These are phyloP conservation scores for Breynia disticha DNA, from an alignment of 441 rosid genomes.

Conservation along the genomic window DNA sequence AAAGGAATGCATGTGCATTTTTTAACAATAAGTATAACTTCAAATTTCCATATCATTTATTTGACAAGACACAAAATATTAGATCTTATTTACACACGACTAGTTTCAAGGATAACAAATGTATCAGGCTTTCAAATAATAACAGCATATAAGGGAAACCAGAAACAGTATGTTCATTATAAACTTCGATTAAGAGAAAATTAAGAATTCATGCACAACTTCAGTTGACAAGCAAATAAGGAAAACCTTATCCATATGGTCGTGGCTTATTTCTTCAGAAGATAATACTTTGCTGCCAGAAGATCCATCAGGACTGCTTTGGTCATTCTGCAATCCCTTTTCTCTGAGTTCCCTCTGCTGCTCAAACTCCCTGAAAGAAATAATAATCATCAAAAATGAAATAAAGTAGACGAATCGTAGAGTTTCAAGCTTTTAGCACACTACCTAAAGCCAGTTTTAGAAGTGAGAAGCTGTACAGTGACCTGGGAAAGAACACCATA, in stretches of 20 bases:
- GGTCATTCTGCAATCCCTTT: slow-evolving; percentile 66
- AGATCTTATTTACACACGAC: too few relatives aligned
- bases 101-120: too few relatives aligned
- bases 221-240: background rate
- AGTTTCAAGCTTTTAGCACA: slow-evolving; percentile 10
- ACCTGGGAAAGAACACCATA: slow-evolving; percentile 41
- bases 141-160: too few relatives aligned
- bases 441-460: slow-evolving; percentile 96
- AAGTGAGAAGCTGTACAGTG: slow-evolving; percentile 91
- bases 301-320: slow-evolving; percentile 51
- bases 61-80: too few relatives aligned
- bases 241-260: slow-evolving; percentile 52
- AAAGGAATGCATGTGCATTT: too few relatives aligned
- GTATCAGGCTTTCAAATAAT: too few relatives aligned
- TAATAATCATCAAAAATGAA: slow-evolving; percentile 6
- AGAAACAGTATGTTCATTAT: too few relatives aligned
- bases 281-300: slow-evolving; percentile 43
- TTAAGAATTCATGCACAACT: background rate
- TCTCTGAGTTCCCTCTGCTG: slow-evolving; percentile 96
- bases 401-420: slow-evolving; percentile 15
- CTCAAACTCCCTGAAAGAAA: slow-evolving; percentile 79
- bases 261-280: slow-evolving; percentile 45
- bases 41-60: too few relatives aligned
- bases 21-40: too few relatives aligned
- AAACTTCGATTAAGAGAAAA: too few relatives aligned